Percentiles rank a stretch among this genome's conserved stretches.
phyloP scores from a whole-genome alignment of 2,329 filamentous ascomycete species.

The Fusarium illudens region DNA sequence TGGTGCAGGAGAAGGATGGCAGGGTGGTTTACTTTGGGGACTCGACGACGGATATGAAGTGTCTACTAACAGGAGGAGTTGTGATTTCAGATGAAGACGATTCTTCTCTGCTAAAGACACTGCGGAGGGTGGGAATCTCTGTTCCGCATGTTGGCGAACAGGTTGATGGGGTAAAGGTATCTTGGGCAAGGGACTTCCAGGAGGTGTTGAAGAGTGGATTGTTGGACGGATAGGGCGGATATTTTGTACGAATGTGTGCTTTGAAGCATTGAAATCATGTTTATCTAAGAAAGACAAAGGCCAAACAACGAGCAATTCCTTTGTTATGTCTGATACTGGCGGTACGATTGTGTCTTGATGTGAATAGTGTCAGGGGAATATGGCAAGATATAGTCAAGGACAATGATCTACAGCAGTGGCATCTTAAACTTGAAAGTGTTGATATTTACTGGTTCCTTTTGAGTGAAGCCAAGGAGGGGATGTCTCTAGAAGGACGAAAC shows the following conservation, averaged over 20 bases:
- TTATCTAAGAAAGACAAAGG: not conserved
- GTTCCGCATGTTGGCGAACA: slow-evolving; percentile 49
- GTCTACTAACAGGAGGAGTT: slow-evolving; percentile 58
- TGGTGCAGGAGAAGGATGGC: slow-evolving; percentile 34
- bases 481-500: not conserved
- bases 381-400: not conserved
- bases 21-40: slow-evolving; percentile 65
- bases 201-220: slow-evolving; percentile 51
- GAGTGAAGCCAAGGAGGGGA: not conserved
- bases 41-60: slow-evolving; percentile 65
- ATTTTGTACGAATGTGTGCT: not conserved
- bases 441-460: not conserved
- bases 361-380: not conserved
- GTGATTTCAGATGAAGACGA: slow-evolving; percentile 53
- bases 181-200: slow-evolving; percentile 55
- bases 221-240: slow-evolving; percentile 22
- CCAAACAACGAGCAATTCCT: not conserved
- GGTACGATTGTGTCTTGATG: not conserved
- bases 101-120: slow-evolving; percentile 47
- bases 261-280: not conserved
- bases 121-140: slow-evolving; percentile 49
- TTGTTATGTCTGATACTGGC: not conserved
- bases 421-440: not conserved
- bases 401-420: not conserved
- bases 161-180: slow-evolving; percentile 33